These are phyloP conservation scores for Mortierella sp. DNA, from an alignment of 371 early-diverging fungal species.

Conservation along the genomic window DNA sequence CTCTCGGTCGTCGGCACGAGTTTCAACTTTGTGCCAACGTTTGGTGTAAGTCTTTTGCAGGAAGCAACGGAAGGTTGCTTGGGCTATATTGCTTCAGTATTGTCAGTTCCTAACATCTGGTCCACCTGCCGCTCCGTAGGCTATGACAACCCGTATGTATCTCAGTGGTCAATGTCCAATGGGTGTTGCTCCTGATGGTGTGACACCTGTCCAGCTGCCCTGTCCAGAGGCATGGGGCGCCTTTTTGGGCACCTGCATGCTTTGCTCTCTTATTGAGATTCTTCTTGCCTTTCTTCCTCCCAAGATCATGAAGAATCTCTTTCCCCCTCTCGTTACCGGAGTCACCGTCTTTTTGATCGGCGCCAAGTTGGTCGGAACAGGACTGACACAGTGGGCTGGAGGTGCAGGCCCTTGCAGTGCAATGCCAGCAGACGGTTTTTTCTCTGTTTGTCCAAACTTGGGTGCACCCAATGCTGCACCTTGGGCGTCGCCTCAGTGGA, in stretches of 20 bases:
- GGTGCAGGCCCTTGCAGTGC: constrained; percentile 58
- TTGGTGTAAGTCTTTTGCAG: constrained; percentile 17
- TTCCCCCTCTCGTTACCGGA: constrained; percentile 68
- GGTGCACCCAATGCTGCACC: constrained; percentile 64
- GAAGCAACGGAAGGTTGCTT: no score
- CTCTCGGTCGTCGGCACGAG: constrained; percentile 44
- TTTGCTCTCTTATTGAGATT: constrained; percentile 61
- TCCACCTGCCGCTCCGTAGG: constrained; percentile 39
- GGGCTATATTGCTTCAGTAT: no score
- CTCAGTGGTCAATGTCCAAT: constrained; percentile 60
- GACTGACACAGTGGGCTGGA: constrained; percentile 64
- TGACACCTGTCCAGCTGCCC: constrained; percentile 53
- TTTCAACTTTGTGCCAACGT: constrained; percentile 50
- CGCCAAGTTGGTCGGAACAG: constrained; percentile 58
- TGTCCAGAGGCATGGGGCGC: constrained; percentile 69
- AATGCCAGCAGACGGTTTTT: constrained; percentile 44
- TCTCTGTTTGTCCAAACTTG: constrained; percentile 52
- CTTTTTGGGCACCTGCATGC: constrained; percentile 66
- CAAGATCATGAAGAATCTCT: constrained; percentile 58
- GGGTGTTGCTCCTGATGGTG: constrained; percentile 55
- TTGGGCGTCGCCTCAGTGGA: constrained; percentile 64
- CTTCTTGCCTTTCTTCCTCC: constrained; percentile 64
- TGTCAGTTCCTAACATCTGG: no score
- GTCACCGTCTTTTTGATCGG: constrained; percentile 64
- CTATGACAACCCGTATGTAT: constrained; percentile 60